Percentiles rank a stretch among this genome's conserved stretches.
These are phyloP conservation scores for Penicillium aurantiogriseum DNA, from an alignment of 2,329 filamentous ascomycete genomes.

Conservation along the genomic window DNA sequence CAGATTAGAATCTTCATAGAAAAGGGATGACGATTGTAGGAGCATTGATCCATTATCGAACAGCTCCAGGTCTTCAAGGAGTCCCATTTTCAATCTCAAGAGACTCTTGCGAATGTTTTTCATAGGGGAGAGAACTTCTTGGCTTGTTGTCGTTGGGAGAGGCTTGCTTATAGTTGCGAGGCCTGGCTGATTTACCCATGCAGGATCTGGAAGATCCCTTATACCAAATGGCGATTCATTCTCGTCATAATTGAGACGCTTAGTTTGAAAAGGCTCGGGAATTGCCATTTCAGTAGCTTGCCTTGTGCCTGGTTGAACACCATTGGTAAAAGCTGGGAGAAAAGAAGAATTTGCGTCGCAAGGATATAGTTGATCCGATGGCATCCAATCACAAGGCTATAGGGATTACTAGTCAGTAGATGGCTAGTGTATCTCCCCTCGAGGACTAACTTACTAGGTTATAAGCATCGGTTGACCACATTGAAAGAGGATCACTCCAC, in stretches of 20 bases:
- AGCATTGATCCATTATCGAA: conserved; percentile 3
- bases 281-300: background rate
- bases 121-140: background rate
- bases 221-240: background rate
- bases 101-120: conserved; percentile 7
- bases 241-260: background rate
- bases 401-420: background rate
- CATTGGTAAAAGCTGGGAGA: background rate
- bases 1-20: background rate
- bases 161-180: background rate
- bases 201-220: background rate
- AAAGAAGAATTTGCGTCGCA: background rate
- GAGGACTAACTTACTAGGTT: background rate
- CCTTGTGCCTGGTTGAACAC: background rate
- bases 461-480: background rate
- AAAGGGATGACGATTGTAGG: background rate
- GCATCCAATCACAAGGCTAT: background rate
- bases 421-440: too few species aligned
- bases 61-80: conserved; percentile 17
- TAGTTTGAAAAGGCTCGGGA: background rate
- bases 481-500: background rate
- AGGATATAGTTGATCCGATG: background rate
- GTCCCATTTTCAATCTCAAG: conserved; percentile 11
- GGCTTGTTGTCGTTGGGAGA: background rate
- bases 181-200: background rate